These are phyloP conservation scores for Rutstroemia sydowiana DNA, from an alignment of 2,329 filamentous ascomycete genomes.

Conservation along the genomic window DNA sequence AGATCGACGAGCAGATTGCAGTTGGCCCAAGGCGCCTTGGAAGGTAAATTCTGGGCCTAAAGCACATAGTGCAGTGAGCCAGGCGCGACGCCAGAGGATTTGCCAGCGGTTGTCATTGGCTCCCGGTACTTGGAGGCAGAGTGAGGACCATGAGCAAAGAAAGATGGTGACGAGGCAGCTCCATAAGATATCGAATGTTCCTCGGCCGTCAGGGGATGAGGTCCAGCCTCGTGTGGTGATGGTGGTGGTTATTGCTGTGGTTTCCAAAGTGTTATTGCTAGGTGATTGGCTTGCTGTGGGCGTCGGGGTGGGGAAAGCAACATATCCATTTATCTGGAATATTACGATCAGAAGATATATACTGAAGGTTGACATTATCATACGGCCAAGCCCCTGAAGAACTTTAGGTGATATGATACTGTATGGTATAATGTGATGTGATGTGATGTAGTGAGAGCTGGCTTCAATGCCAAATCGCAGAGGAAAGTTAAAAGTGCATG, in stretches of 20 bases:
- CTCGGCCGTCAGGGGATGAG: background rate
- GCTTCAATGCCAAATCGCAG: too few species aligned
- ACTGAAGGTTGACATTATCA: too few species aligned
- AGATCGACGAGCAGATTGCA: background rate
- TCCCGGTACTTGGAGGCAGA: background rate
- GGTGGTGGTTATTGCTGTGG: conserved; percentile 27
- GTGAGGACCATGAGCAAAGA: background rate
- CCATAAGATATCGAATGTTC: background rate
- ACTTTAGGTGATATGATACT: too few species aligned
- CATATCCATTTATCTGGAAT: too few species aligned
- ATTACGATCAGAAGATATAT: too few species aligned
- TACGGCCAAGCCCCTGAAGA: too few species aligned
- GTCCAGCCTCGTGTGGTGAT: background rate
- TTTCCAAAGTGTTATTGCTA: too few species aligned
- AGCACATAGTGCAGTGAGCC: background rate
- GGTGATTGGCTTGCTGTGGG: too few species aligned
- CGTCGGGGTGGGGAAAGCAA: too few species aligned
- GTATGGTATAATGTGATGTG: too few species aligned
- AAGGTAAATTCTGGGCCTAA: background rate
- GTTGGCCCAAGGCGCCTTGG: background rate
- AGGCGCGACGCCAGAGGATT: background rate
- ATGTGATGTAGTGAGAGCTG: too few species aligned
- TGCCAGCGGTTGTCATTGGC: background rate
- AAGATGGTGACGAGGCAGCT: background rate
- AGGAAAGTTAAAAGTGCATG: too few species aligned